Evolutionary conservation across 176 grass and related monocot species (phyloP).

Genomic region (Oryza meyeriana): DNA sequence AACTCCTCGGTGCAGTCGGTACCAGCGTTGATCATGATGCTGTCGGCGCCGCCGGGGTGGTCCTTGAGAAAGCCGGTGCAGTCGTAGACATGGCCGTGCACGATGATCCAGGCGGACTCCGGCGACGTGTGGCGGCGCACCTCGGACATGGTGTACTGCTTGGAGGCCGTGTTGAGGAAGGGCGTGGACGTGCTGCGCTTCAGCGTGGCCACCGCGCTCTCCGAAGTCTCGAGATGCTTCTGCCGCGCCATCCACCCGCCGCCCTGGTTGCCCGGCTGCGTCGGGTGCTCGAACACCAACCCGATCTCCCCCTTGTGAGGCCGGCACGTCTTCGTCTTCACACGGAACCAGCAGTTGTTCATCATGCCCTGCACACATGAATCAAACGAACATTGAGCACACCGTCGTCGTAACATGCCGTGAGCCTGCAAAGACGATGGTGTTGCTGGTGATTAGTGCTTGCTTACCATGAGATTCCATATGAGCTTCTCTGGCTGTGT

Average conservation of each 20-base stretch:
- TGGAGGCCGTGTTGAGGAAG: conserved; percentile 42
- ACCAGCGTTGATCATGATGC: conserved; percentile 94
- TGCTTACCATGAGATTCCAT: conserved; percentile 82
- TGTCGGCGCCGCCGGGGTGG: conserved; percentile 82
- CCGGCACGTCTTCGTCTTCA: conserved; percentile 61
- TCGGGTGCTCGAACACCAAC: conserved; percentile 70
- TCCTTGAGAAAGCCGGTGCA: conserved; percentile 81
- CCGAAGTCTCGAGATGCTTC: conserved; percentile 39
- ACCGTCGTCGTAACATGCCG: not conserved
- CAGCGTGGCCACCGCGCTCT: conserved; percentile 36
- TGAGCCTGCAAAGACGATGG: not conserved
- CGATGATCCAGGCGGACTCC: conserved; percentile 80
- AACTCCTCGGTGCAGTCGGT: conserved; percentile 93
- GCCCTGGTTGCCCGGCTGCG: conserved; percentile 61
- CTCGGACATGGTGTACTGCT: conserved; percentile 46
- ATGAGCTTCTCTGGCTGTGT: conserved; percentile 74
- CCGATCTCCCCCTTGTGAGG: conserved; percentile 63
- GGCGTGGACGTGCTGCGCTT: conserved; percentile 59
- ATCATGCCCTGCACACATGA: conserved; percentile 71
- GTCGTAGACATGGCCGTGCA: conserved; percentile 83
- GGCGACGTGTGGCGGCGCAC: conserved; percentile 54
- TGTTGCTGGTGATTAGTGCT: not conserved
- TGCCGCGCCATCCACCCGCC: conserved; percentile 78
- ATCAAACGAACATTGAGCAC: not conserved
- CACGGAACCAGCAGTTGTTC: conserved; percentile 94